Evolutionary conservation across 2,329 filamentous ascomycete genomes (phyloP), one percentile per base, ranked within the genome.

Genomic region (Colletotrichum nymphaeae): DNA sequence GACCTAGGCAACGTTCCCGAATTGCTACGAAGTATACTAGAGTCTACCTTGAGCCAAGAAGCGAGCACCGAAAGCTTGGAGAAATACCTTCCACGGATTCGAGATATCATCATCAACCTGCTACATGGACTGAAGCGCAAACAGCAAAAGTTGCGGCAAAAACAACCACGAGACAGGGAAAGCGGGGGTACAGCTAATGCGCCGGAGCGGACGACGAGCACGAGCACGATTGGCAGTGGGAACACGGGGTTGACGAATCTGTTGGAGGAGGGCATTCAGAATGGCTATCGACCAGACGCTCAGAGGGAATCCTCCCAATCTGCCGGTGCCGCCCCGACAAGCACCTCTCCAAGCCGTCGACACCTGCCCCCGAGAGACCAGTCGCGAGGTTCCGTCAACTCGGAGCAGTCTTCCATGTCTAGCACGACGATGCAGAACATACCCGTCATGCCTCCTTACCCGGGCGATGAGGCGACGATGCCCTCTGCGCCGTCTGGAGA

Each of bases 61-160:
- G 97, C 97, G 5, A 98, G 94, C 77, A 92, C 95, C 63, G 93
- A 97, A 80, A 98, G 95, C 82, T 88, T 99, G 74, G 97, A 99
- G 82, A 94, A 93, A 81, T 99, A 97, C 82, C 87, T 99, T 37
- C 97, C 97, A 1, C 91, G 94, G 72, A 99, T 99, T 82, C 92
- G 97, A 78, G 97, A 99, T 82, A 99, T 99, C 79, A 99, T 99
- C 80, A 98, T 99, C 83, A 98, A 97, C 81, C 88, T 99, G 35
- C 89, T 99, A 9, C 97, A 99, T 81, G 97, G 97, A 2, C 85
- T 99, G 75, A 99, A 99, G 86, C 93, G 96, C 83, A 99, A 99
- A 83, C 97, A 99, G 81, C 95, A 97, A 80, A 94, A 95, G 78
- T 84, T 99, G 78, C 86, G 91, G 32, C 90, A 92, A 78, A 91